Conservation (phyloP, 306 rosid species). For the Coriaria nepalensis region DNA sequence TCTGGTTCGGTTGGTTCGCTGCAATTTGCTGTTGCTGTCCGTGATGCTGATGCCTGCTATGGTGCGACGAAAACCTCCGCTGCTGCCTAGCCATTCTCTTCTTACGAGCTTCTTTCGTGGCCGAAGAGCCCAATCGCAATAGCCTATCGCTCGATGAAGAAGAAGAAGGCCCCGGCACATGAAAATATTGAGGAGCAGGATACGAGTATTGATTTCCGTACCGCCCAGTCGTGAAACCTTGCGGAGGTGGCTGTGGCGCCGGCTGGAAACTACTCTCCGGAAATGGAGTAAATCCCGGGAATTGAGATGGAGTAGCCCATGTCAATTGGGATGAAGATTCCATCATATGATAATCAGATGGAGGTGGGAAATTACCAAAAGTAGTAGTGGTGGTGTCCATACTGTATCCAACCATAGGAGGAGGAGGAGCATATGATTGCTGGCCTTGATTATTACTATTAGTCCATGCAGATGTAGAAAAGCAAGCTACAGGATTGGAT, state of each 20-base stretch:
- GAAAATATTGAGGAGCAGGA: constrained; percentile 23
- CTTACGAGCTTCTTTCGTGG: constrained; percentile 87
- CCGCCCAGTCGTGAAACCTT: constrained; percentile 21
- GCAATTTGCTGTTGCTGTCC: constrained; percentile 12
- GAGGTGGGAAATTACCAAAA: constrained; percentile 15
- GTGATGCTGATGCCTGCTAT: constrained; percentile 21
- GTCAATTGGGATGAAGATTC: constrained; percentile 28
- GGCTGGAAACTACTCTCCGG: constrained; percentile 24
- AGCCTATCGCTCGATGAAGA: constrained; percentile 18
- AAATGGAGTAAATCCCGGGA: constrained; percentile 16
- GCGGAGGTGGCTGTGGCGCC: constrained; percentile 3
- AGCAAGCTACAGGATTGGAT: too few relatives aligned
- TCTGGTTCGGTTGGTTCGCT: constrained; percentile 25
- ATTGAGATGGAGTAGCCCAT: constrained; percentile 44
- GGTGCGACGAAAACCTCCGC: constrained; percentile 30
- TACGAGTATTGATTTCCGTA: constrained; percentile 33
- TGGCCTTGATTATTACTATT: not conserved
- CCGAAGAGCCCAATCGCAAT: constrained; percentile 61
- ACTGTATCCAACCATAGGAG: constrained; percentile 36
- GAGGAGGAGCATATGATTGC: constrained; percentile 5
- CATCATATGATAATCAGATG: constrained; percentile 33
- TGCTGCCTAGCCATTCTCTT: constrained; percentile 92
- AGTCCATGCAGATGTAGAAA: too few relatives aligned
- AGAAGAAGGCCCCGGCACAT: constrained; percentile 15
- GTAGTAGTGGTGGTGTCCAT: not conserved